Evolutionary conservation across 257 asterid genomes (phyloP).

Genomic region (Mitragyna speciosa): DNA sequence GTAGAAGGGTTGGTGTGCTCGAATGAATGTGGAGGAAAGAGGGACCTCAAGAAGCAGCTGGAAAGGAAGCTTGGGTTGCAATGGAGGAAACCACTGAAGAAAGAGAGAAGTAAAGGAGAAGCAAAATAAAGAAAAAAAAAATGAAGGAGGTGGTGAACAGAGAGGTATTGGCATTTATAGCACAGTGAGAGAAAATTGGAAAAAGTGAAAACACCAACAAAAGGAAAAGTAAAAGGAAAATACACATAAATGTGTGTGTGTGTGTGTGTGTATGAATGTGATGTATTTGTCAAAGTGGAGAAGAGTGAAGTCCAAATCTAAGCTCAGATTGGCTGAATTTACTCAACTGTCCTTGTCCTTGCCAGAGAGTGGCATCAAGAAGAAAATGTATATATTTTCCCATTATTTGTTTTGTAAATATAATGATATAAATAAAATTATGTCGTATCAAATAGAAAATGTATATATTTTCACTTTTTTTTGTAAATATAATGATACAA

Average conservation of each 20-base stretch:
- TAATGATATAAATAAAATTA: too few species aligned
- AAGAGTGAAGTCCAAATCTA: slow-evolving; percentile 30
- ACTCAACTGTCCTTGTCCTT: slow-evolving; percentile 15
- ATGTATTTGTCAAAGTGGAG: slow-evolving; percentile 3
- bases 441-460: too few species aligned
- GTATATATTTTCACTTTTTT: too few species aligned
- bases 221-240: slow-evolving; percentile 10
- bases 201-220: slow-evolving; percentile 30
- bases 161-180: slow-evolving; percentile 46
- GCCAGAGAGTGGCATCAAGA: too few species aligned
- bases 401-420: too few species aligned
- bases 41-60: slow-evolving; percentile 52
- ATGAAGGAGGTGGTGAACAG: not conserved
- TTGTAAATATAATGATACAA: too few species aligned
- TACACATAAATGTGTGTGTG: not conserved
- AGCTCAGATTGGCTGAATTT: not conserved
- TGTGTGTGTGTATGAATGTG: not conserved
- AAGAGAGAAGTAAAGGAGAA: slow-evolving; percentile 39
- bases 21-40: slow-evolving; percentile 41
- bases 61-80: slow-evolving; percentile 68
- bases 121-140: slow-evolving; percentile 26
- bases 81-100: slow-evolving; percentile 61
- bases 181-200: slow-evolving; percentile 17
- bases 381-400: too few species aligned
- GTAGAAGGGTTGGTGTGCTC: slow-evolving; percentile 55